Evolutionary conservation across 306 rosid species (phyloP), one percentile per base, ranked within the genome.

Genomic region (Casuarina equisetifolia): DNA sequence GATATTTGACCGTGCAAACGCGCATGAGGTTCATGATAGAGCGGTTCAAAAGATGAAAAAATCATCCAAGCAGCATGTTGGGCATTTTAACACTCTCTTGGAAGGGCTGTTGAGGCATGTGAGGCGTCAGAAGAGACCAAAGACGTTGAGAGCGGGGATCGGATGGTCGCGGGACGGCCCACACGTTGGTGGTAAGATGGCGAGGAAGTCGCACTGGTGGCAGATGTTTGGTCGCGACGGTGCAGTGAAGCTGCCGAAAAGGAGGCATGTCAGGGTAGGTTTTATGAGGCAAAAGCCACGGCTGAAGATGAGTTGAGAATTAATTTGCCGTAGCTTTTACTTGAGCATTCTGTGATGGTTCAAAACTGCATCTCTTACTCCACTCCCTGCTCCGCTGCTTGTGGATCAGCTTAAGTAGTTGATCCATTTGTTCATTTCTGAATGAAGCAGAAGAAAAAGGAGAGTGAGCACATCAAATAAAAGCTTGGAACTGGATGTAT

Each of bases 11-110:
- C 70, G 40, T 17, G 79, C 62, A 54, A 78, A 76, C 62, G 77
- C 69, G 52, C 80, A 66, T 4, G 76, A 20, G 61, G 61, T 72
- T 44, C 81, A 66, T 0, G 74, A 36, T 57, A 42, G 66, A 75
- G 61, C 49, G 2, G 36, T 43, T 70, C 85, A 52, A 48, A 81
- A 77, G 75, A 52, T 62, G n/a, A 77, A 48, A 45, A 76, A 80
- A 70, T 74, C 87, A 39, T 12, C 0, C 1, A 45, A 69, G 76
- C 69, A 86, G n/a, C 84, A 81, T 80, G 87, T 70, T 16, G 85
- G 91, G n/a, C 82, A 86, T 32, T 87, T 93, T 79, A 84, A 86
- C 17, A 88, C 91, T 32, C 80, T 91, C 45, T 86, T 81, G 58
- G 83, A 83, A 81, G 97, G 90, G 87, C 44, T 90, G 1, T 4